Conservation (phyloP, 2,329 filamentous ascomycete species). For the Raffaelea arxii region DNA sequence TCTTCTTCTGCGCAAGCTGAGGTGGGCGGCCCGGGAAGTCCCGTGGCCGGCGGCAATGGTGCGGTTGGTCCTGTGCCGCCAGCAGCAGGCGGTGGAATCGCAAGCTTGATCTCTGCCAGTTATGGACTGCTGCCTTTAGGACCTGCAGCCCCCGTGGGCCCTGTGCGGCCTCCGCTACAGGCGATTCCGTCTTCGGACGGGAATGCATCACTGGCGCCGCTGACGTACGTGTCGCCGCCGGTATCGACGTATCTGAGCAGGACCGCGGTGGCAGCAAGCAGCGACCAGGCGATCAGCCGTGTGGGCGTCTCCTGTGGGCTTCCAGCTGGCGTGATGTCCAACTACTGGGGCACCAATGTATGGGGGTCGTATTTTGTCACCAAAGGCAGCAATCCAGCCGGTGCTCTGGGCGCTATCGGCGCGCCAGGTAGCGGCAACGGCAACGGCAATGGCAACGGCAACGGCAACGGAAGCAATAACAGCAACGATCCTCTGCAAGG, state of each 20-base stretch:
- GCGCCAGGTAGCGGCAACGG: conserved; percentile 15
- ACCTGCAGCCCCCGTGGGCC: conserved; percentile 13
- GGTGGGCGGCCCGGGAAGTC: not conserved
- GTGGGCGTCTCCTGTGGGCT: conserved; percentile 60
- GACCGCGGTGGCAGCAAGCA: conserved; percentile 70
- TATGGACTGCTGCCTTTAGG: conserved; percentile 65
- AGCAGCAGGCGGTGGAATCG: conserved; percentile 51
- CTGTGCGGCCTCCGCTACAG: conserved; percentile 10
- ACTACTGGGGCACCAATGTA: conserved; percentile 83
- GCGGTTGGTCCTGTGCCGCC: too few species aligned
- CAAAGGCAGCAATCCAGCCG: not conserved
- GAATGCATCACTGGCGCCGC: conserved; percentile 52
- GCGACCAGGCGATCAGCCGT: conserved; percentile 56
- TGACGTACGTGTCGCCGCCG: conserved; percentile 74
- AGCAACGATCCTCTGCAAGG: not conserved
- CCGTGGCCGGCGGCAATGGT: conserved; percentile 11
- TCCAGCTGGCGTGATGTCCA: conserved; percentile 80
- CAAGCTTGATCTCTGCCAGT: conserved; percentile 75
- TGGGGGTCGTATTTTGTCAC: conserved; percentile 40
- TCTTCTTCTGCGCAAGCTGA: not conserved
- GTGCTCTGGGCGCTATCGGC: conserved; percentile 11
- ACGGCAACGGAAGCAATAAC: conserved; percentile 5
- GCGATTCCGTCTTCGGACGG: not conserved
- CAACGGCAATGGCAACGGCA: conserved; percentile 1
- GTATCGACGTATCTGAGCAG: conserved; percentile 79